Evolutionary conservation across 1,284 basidiomycete species (phyloP), one percentile per base, ranked within the genome.

Genomic region (Cutaneotrichosporon daszewskae): DNA sequence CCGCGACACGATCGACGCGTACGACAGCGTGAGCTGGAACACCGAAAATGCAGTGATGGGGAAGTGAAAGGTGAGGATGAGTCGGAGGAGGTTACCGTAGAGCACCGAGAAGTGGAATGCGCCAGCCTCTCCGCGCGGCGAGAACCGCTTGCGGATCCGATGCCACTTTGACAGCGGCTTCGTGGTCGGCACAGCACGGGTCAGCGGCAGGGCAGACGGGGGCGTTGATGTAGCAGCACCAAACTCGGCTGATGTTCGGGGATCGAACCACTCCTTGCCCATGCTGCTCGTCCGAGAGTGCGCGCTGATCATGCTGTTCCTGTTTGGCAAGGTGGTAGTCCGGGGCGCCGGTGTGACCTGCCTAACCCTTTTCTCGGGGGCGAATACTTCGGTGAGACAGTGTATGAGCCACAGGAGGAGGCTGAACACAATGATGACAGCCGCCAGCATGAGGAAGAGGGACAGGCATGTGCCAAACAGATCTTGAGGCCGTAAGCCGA

Each of bases 1-100:
- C 3, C 59, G 43, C 3, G 68, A 66, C 4, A 66, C 63, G 29
- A 67, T 53, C 18, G 57, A 79, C 1, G 79, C 79, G 5, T 76
- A 67, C 19, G 77, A 75, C 28, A 83, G 72, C 4, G 81, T 79
- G 75, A 92, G 83, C 59, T 91, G 84, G 66, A 87, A 95, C 49
- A 81, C 82, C 6, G 88, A 88, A 67, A 94, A 91, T 42, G 90
- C 80, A 27, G 89, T 94, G 55, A 97, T 78, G 10, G 92, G 92
- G 17, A 96, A 79, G 72, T 96, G 92, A 74, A 96, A 97, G 29
- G 94, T 76, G 42, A 92, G 76, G 32, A 97, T 78, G 45, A 94
- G 76, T 40, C 94, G 84, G 43, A 92, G 80, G 40, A 97, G 79
- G 69, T 96, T 97, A 35, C 92, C 92, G 53, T 71, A 71, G 14